These are phyloP conservation scores for Ascoidea asiatica DNA, from an alignment of 805 yeast species.

Conservation along the genomic window DNA sequence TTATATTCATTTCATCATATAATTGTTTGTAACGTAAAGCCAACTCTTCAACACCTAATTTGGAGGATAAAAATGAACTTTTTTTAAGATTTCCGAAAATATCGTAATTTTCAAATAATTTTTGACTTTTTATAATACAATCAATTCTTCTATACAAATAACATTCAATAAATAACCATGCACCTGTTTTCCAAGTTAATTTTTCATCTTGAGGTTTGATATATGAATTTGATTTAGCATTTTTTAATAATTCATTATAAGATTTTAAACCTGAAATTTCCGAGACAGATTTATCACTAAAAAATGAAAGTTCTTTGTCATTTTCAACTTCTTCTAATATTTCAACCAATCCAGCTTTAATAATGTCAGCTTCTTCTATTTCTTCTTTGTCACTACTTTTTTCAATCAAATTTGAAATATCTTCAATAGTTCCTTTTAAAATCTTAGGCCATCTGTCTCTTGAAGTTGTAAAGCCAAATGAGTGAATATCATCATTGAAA, in stretches of 20 bases:
- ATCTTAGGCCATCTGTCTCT: slow-evolving; percentile 82
- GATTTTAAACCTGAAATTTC: slow-evolving; percentile 31
- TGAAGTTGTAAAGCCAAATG: slow-evolving; percentile 77
- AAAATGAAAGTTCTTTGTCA: slow-evolving; percentile 15
- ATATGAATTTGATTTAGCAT: slow-evolving; percentile 13
- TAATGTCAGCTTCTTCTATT: slow-evolving; percentile 3
- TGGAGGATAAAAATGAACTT: slow-evolving; percentile 62
- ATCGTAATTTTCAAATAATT: slow-evolving; percentile 38
- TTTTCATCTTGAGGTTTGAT: slow-evolving; percentile 10
- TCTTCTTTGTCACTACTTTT: slow-evolving; percentile 3
- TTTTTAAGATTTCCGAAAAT: slow-evolving; percentile 60
- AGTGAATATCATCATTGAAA: slow-evolving; percentile 51
- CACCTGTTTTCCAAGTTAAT: slow-evolving; percentile 68
- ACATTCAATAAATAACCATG: slow-evolving; percentile 86
- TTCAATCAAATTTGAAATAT: slow-evolving; percentile 28
- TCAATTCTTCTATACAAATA: slow-evolving; percentile 63
- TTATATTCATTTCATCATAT: slow-evolving; percentile 13
- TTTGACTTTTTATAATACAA: slow-evolving; percentile 22
- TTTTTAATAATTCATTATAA: slow-evolving; percentile 43
- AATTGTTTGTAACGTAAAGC: slow-evolving; percentile 48
- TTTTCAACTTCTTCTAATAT: slow-evolving; percentile 6
- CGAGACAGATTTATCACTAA: slow-evolving; percentile 25
- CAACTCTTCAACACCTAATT: slow-evolving; percentile 67
- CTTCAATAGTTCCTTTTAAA: slow-evolving; percentile 52
- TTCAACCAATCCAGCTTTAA: slow-evolving; percentile 4